These are phyloP conservation scores for Calonectria leucothoes DNA, from an alignment of 2,329 filamentous ascomycete species.

Conservation along the genomic window DNA sequence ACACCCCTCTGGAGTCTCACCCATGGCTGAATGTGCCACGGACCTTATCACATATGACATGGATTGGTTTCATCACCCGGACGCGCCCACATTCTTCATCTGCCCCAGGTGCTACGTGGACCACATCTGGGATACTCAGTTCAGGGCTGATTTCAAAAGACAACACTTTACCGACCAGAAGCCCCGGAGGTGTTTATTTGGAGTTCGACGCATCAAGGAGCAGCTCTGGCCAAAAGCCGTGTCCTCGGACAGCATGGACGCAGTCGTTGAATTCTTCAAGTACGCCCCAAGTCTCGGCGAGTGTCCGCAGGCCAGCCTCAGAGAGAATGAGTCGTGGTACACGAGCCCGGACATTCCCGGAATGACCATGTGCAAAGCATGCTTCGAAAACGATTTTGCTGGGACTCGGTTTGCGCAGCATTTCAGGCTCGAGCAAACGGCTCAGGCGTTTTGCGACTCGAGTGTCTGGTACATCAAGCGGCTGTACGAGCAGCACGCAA, in stretches of 20 bases:
- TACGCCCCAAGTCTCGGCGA: slow-evolving; percentile 31
- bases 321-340: slow-evolving; percentile 47
- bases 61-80: slow-evolving; percentile 52
- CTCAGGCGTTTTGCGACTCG: slow-evolving; percentile 45
- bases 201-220: slow-evolving; percentile 45
- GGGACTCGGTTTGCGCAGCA: slow-evolving; percentile 41
- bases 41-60: slow-evolving; percentile 42
- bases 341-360: slow-evolving; percentile 45
- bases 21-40: slow-evolving; percentile 45
- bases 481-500: slow-evolving; percentile 40
- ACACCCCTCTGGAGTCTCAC: slow-evolving; percentile 28
- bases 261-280: slow-evolving; percentile 45
- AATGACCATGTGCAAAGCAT: slow-evolving; percentile 51
- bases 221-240: slow-evolving; percentile 45
- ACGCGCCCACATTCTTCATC: slow-evolving; percentile 46
- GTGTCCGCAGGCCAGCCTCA: slow-evolving; percentile 27
- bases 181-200: slow-evolving; percentile 50
- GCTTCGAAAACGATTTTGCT: slow-evolving; percentile 51
- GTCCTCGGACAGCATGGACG: slow-evolving; percentile 40
- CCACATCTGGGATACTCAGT: slow-evolving; percentile 46
- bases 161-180: slow-evolving; percentile 36
- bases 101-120: slow-evolving; percentile 54
- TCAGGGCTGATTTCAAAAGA: slow-evolving; percentile 42
- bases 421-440: slow-evolving; percentile 38
- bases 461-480: slow-evolving; percentile 44